Evolutionary conservation across 306 rosid species (phyloP).

Genomic region (Sicyos edulis): DNA sequence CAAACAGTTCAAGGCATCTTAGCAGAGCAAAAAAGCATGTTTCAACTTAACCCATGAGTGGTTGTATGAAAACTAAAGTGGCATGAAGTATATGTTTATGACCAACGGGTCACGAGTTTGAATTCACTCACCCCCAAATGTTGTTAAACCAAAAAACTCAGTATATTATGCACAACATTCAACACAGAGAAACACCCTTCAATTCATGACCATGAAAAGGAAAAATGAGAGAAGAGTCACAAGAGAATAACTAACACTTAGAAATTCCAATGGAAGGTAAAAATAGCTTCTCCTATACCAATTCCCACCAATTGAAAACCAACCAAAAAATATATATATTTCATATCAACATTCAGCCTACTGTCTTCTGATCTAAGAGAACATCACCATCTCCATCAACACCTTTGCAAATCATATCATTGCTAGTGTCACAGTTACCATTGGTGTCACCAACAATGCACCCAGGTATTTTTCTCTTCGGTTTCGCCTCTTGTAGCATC

Average conservation of each 20-base stretch:
- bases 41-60: no score
- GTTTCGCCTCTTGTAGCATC: conserved; percentile 83
- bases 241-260: not conserved
- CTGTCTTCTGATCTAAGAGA: conserved; percentile 45
- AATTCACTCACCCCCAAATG: no score
- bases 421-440: conserved; percentile 12
- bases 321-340: conserved; percentile 9
- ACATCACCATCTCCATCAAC: conserved; percentile 25
- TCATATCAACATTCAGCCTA: conserved; percentile 41
- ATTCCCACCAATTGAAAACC: conserved; percentile 58
- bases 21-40: no score
- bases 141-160: no score
- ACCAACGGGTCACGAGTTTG: no score
- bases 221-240: conserved; percentile 19
- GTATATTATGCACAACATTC: not conserved
- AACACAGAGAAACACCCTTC: conserved; percentile 24
- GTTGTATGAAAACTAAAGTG: no score
- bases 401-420: not conserved
- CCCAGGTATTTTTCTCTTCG: conserved; percentile 53
- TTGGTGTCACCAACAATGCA: not conserved
- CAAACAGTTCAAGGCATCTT: no score
- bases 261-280: conserved; percentile 30
- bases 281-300: conserved; percentile 78
- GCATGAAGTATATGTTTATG: no score
- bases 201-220: conserved; percentile 27